These are phyloP conservation scores for Citeromyces hawaiiensis DNA, from an alignment of 1,139 yeast genomes.

Conservation along the genomic window DNA sequence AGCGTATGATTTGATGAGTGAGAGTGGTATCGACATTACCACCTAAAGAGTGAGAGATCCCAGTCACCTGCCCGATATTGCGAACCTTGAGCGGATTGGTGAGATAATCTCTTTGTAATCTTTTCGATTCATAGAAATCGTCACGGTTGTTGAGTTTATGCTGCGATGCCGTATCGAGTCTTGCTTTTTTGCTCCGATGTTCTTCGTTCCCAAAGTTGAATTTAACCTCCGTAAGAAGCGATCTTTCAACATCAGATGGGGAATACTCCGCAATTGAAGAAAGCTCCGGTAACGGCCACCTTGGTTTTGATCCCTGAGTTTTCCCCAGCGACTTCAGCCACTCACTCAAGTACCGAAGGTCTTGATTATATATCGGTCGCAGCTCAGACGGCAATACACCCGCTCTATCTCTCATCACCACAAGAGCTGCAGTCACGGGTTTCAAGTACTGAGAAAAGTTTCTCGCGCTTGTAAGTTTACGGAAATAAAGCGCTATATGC, in stretches of 20 bases:
- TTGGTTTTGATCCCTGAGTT: conserved; percentile 7
- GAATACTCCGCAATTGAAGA: conserved; percentile 49
- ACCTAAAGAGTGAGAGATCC: conserved; percentile 32
- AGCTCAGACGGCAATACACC: conserved; percentile 76
- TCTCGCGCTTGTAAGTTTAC: conserved; percentile 16
- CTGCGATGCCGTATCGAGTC: conserved; percentile 5
- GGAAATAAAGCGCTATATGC: conserved; percentile 43
- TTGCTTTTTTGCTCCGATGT: conserved; percentile 11
- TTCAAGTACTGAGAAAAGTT: conserved; percentile 33
- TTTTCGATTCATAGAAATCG: conserved; percentile 45
- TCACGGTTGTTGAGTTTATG: conserved; percentile 3
- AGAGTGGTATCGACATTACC: conserved; percentile 17
- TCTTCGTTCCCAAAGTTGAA: conserved; percentile 17
- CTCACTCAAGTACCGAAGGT: conserved; percentile 43
- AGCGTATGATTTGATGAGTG: conserved; percentile 35
- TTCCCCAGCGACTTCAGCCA: conserved; percentile 24
- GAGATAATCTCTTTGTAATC: conserved; percentile 57
- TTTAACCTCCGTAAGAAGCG: conserved; percentile 67
- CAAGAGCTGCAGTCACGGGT: conserved; percentile 68
- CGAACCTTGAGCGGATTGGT: conserved; percentile 46
- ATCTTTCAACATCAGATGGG: conserved; percentile 65
- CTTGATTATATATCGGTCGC: conserved; percentile 60
- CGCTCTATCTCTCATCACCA: conserved; percentile 70
- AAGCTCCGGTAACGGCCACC: conserved; percentile 76
- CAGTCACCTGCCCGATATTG: conserved; percentile 41